Evolutionary conservation across 2,329 filamentous ascomycete species (phyloP), one percentile per base, ranked within the genome.

Genomic region (Fusarium fujikuroi): DNA sequence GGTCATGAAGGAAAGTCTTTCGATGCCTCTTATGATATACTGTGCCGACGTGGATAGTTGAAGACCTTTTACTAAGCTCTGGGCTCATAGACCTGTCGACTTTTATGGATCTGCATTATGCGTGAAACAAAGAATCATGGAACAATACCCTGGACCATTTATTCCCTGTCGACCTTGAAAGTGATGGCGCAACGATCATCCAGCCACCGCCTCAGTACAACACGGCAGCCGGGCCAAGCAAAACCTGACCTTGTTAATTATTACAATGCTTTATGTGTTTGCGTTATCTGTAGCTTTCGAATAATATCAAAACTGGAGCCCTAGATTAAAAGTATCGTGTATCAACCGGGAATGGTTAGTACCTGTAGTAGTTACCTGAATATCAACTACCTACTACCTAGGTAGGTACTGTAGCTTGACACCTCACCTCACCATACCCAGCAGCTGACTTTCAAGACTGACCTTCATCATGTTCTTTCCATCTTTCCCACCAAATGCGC

Each of bases 31-130:
- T 46, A 42, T 25, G 34, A 25, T 40, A 32, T 15, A 25, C 21
- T 43, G n/a, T 54, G 23, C 37, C 37, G 18, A 68, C 36, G 40
- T 62, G 60, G 60, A 72, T 65, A 74, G 61, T 64, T 25, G 56
- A 50, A 61, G 47, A 59, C 44, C 30, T 21, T 58, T 50, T 28
- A 25, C 39, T n/a, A 30, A 52, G 37, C 21, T 32, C 46, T 47
- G 47, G 47, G 37, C 71, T 56, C 44, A 74, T 74, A 49, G 70
- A 74, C 63, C 70, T 73, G 57, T 52, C 54, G 49, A 65, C 65
- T 52, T 71, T 63, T 34, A 37, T 59, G 40, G 65, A 54, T 68
- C 54, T 67, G 25, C 66, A 56, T 56, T 15, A 63, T 72, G 44
- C 60, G 42, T 40, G 47, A 58, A 43, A 49, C 42, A 37, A 46